Evolutionary conservation across 225 moss, liverwort and hornwort species (phyloP), one percentile per base, ranked within the genome.

Genomic region (Sphagnum contortum): DNA sequence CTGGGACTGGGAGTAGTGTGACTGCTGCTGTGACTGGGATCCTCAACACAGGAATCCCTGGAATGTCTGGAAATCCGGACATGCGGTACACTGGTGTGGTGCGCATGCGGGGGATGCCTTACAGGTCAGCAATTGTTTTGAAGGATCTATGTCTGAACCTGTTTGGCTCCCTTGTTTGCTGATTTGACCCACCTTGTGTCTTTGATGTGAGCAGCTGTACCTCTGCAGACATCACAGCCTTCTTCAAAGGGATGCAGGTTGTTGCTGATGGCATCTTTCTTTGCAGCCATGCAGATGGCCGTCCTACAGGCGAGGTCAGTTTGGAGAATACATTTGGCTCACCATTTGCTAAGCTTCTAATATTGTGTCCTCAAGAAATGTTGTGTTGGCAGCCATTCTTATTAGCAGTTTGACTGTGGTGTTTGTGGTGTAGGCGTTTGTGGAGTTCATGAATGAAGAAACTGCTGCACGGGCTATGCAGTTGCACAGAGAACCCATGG

Each of bases 101-200:
- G 73, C 87, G 98, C 70, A 98, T 98, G 98, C 89, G 98, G 67
- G 98, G 98, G 50, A 98, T 98, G 98, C 98, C 98, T 69, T 98
- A 98, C 78, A 98, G 98, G 98, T 93, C 57, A 69, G 76, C 60
- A 49, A 8, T 50, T 29, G 29, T 29, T 29, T 29, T 29, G 29
- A 29, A 1, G 29, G 29, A 29, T 29, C 29, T 29, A 29, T 29
- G 29, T 29, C 29, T 29, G 29, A 29, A 29, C 29, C 29, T 29
- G 29, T 29, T 1, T 1, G 1, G 29, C 29, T 29, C 29, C 29
- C 29, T 29, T 1, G 29, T 29, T 29, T 29, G 29, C 29, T 29
- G 29, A 29, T 29, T 29, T 29, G 29, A 29, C 29, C 29, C 29
- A 29, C 29, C 29, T 29, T 29, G 29, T 29, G 29, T 29, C 4